phyloP scores from a whole-genome alignment of 306 rosid species.

The Sicyos baderoa region DNA sequence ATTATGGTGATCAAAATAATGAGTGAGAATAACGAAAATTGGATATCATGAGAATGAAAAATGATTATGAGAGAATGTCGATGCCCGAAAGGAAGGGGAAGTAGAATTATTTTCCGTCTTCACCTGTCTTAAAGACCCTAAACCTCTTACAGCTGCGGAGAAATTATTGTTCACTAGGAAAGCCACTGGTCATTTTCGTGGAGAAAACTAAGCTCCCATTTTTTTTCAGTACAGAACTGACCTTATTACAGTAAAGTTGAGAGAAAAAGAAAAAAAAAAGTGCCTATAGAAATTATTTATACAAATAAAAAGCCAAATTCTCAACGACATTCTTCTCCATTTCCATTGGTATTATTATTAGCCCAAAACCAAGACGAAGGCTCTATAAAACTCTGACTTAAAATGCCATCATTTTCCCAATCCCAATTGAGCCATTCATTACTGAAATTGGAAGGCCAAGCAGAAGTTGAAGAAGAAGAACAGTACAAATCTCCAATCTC shows the following conservation, averaged over 20 bases:
- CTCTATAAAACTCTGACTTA: constrained; percentile 30
- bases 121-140: too few species aligned
- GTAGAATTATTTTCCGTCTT: too few species aligned
- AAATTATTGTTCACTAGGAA: background rate
- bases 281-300: background rate
- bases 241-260: constrained; percentile 6
- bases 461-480: background rate
- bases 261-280: background rate
- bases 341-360: constrained; percentile 13
- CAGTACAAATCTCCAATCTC: constrained; percentile 32
- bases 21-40: too few species aligned
- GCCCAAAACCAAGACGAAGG: constrained; percentile 39
- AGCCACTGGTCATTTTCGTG: background rate
- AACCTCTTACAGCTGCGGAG: too few species aligned
- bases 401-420: constrained; percentile 30
- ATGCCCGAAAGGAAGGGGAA: too few species aligned
- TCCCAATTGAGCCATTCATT: constrained; percentile 47
- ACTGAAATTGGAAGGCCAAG: constrained; percentile 32
- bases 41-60: too few species aligned
- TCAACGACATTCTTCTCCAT: constrained; percentile 15
- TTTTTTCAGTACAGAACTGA: background rate
- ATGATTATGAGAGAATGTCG: too few species aligned
- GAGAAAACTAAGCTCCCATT: background rate
- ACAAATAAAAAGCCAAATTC: background rate
- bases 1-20: too few species aligned